Evolutionary conservation across 139 green algal genomes (phyloP), one percentile per base, ranked within the genome.

Genomic region (Trebouxia sp.): DNA sequence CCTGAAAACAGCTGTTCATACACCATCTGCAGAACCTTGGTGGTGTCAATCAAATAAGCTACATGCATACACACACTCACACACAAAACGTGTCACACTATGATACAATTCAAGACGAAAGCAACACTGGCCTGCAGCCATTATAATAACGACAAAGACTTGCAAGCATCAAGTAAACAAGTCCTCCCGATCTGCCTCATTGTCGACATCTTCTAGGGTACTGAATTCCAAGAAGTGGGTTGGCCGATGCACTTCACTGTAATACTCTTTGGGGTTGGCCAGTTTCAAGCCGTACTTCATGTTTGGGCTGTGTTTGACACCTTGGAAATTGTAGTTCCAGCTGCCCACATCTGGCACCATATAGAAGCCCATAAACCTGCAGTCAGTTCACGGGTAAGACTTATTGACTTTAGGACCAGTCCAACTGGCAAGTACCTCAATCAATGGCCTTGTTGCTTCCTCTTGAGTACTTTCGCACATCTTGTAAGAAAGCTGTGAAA

Each of bases 271-370:
- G 4, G 97, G 97, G 83, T 98, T 98, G 43, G 89, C 85, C 66
- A 99, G 88, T 83, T 88, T 90, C 37, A 99, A 83, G 0, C 91
- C 90, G 84, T 98, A 99, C 75, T 88, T 88, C 91, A 93, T 96
- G 66, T 42, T 67, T 39, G 89, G 65, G 28, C 82, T 89, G 84
- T 92, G 90, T 81, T 93, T 93, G 24, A 94, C 91, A 42, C 91
- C 92, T 79, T 95, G 95, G 89, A 99, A 99, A 86, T 98, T 98
- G 89, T 97, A 99, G 86, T 99, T 99, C 97, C 97, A 99, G 76
- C 78, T 87, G 62, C 93, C 90, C n/a, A 90, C 87, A 83, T 98
- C 93, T 15, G 94, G 94, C 53, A 95, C 89, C 96, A 99, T 98
- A 90, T 95, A 98, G 81, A 97, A 99, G 85, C 96, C 96, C 90